Conservation (phyloP, 108 stramenopile genomes). For the Bacterosira constricta region DNA sequence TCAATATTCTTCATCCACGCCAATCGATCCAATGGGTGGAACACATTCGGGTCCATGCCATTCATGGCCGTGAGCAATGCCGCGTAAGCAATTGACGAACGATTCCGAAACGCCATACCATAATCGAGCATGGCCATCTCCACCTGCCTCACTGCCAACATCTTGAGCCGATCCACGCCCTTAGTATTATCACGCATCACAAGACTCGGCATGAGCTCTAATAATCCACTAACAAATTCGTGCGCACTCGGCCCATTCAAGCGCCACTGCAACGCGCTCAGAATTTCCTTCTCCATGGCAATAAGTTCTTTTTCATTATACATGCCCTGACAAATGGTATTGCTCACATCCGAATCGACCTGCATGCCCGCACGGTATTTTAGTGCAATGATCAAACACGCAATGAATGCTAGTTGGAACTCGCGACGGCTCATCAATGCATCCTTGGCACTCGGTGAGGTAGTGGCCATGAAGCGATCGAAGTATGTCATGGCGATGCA, state of each 20-base stretch:
- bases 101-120: too few relatives aligned
- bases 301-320: slow-evolving; percentile 4
- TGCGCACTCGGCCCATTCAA: slow-evolving; percentile 28
- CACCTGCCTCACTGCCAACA: too few relatives aligned
- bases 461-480: slow-evolving; percentile 31
- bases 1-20: too few relatives aligned
- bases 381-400: slow-evolving; percentile 10
- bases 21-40: too few relatives aligned
- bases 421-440: not conserved
- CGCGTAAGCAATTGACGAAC: too few relatives aligned
- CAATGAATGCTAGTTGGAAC: slow-evolving; percentile 23
- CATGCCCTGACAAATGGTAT: not conserved
- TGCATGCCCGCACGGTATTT: slow-evolving; percentile 24
- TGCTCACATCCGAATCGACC: slow-evolving; percentile 10
- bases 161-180: too few relatives aligned
- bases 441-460: not conserved
- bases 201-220: not conserved
- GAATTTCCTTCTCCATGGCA: slow-evolving; percentile 11
- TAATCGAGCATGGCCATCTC: too few relatives aligned
- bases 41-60: too few relatives aligned
- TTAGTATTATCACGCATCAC: not conserved
- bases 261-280: slow-evolving; percentile 16
- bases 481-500: slow-evolving; percentile 23
- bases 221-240: slow-evolving; percentile 14
- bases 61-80: too few relatives aligned